Evolutionary conservation across 1,284 basidiomycete species (phyloP), one percentile per base, ranked within the genome.

Genomic region (Marasmius tenuissimus): DNA sequence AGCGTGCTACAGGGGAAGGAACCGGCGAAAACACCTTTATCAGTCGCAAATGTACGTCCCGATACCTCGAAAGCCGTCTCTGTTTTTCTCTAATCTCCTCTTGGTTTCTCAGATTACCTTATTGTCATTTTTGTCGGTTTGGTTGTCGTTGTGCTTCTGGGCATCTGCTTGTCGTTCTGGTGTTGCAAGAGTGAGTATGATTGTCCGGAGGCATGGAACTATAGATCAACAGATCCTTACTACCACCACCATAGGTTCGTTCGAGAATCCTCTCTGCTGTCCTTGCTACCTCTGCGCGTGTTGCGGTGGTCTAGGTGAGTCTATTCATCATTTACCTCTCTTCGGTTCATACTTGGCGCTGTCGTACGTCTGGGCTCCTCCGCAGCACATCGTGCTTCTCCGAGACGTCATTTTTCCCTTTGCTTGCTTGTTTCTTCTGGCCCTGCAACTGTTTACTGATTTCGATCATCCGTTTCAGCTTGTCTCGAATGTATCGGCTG

Each of bases 211-310:
- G 48, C 42, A 18, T 47, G 22, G 27, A n/a, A 12, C 58, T 16
- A 57, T 14, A 34, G 11, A 14, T 12, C 34, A 48, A 34, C 61
- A 42, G 11, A 45, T 27, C 8, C 51, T 40, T 51, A 62, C 37
- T 55, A 33, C 59, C 64, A 55, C 56, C 58, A 62, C 3, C 39
- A 58, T 57, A 84, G 84, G 81, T n/a, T 69, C 80, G 0, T 86
- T 87, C 65, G 66, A 83, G 62, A 87, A 87, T 60, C 85, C 85
- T 0, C 72, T 81, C 0, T 87, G 85, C 65, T 87, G 84, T 65
- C 85, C 85, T 1, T 87, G 85, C 66, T 87, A 87, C 69, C 75
- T 86, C 5, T 87, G 86, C 63, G 85, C 85, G 3, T 87, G 85
- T 71, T 87, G 85, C 61, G 85, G 85, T 61, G 85, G 86, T 45